phyloP scores from a whole-genome alignment of 1,284 basidiomycete genomes.

The Peniophora sp. region DNA sequence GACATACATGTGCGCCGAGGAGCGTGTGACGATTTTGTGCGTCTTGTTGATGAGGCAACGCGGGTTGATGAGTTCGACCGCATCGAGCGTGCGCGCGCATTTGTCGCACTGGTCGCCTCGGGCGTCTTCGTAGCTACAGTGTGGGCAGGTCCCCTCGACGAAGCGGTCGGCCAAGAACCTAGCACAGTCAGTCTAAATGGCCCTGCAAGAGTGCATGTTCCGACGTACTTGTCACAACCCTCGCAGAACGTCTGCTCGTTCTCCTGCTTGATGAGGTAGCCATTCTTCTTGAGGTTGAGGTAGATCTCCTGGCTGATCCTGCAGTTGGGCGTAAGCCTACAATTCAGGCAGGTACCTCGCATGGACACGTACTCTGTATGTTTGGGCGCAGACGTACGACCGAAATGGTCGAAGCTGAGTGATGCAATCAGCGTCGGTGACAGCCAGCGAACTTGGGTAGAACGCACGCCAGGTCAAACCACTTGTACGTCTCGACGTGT shows the following conservation, averaged over 20 bases:
- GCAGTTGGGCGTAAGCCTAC: slow-evolving; percentile 8
- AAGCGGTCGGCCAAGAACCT: slow-evolving; percentile 94
- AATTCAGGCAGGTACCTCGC: background rate
- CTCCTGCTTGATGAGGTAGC: slow-evolving; percentile 71
- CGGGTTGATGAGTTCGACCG: slow-evolving; percentile 92
- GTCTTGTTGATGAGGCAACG: slow-evolving; percentile 84
- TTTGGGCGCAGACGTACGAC: slow-evolving; percentile 84
- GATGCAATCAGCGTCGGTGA: background rate
- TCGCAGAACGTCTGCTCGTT: slow-evolving; percentile 93
- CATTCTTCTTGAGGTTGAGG: slow-evolving; percentile 72
- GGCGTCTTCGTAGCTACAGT: slow-evolving; percentile 90
- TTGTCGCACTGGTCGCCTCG: slow-evolving; percentile 98
- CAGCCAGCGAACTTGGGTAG: background rate
- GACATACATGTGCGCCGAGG: slow-evolving; percentile 93
- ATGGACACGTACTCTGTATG: slow-evolving; percentile 72
- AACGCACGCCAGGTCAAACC: slow-evolving; percentile 80
- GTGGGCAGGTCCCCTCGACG: slow-evolving; percentile 90
- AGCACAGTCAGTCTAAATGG: background rate
- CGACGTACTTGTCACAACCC: slow-evolving; percentile 70
- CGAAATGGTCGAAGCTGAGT: slow-evolving; percentile 90
- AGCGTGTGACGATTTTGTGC: slow-evolving; percentile 69
- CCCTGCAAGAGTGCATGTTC: background rate
- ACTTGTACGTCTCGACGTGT: slow-evolving; percentile 91
- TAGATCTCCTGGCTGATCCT: slow-evolving; percentile 91
- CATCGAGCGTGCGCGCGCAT: slow-evolving; percentile 89